phyloP scores from a whole-genome alignment of 2,329 filamentous ascomycete genomes.

The Fusarium kyushuense region DNA sequence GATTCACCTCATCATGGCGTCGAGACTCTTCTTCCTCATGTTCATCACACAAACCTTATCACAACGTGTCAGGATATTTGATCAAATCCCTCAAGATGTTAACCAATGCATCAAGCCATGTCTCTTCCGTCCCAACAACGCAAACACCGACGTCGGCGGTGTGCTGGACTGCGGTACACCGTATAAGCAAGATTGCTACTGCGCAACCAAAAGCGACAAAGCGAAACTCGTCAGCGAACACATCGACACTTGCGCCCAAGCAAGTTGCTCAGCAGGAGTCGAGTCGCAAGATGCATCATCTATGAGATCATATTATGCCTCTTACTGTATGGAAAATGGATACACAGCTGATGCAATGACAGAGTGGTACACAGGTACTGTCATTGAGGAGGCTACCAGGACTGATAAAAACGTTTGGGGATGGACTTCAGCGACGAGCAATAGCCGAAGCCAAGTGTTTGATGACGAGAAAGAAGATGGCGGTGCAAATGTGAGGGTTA shows the following conservation, averaged over 20 bases:
- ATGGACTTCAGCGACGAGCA: neutral
- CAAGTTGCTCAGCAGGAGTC: neutral
- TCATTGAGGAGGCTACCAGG: neutral
- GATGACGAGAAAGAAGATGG: neutral
- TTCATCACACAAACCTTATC: neutral
- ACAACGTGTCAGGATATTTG: slow-evolving; percentile 2
- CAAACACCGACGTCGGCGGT: neutral
- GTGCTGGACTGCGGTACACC: neutral
- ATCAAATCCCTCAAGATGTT: neutral
- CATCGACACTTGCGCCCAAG: slow-evolving; percentile 4
- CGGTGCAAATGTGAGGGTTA: rapidly evolving
- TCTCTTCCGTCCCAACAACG: slow-evolving; percentile 8
- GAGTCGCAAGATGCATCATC: neutral
- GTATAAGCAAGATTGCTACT: slow-evolving; percentile 5
- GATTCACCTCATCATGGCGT: neutral
- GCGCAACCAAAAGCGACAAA: neutral
- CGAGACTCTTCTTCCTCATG: neutral
- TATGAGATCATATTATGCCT: slow-evolving; percentile 11
- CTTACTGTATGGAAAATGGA: slow-evolving; percentile 8
- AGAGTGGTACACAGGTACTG: slow-evolving; percentile 11
- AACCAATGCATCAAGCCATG: slow-evolving; percentile 7
- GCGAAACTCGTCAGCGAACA: neutral
- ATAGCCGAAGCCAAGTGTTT: neutral
- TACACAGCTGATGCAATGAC: neutral
- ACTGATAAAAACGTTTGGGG: slow-evolving; percentile 1